Evolutionary conservation across 192 early-diverging fungal genomes (phyloP).

Genomic region (Coemansia sp.): DNA sequence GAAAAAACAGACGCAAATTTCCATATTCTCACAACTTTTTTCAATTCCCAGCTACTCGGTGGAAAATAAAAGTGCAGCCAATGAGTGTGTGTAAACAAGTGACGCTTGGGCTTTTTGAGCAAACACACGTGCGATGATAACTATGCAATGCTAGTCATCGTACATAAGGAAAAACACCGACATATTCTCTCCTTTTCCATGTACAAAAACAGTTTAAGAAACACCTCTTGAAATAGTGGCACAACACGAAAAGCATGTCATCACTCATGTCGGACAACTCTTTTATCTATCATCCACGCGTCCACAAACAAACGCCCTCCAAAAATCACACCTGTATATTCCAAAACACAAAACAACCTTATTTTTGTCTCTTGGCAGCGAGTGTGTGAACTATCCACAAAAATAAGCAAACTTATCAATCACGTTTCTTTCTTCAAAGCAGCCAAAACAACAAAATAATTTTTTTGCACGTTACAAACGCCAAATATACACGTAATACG

Average conservation of each 20-base stretch:
- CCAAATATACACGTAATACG: conserved; percentile 1
- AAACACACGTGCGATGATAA: background rate
- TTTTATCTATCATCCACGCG: conserved; percentile 15
- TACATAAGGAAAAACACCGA: too few relatives aligned
- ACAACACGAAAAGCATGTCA: background rate
- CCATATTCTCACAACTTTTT: too few relatives aligned
- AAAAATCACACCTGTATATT: too few relatives aligned
- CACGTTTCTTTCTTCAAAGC: background rate
- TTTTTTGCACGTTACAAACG: background rate
- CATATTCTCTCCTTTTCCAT: too few relatives aligned
- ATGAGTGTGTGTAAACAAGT: background rate
- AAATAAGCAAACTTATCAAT: conserved; percentile 12
- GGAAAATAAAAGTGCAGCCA: background rate
- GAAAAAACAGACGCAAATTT: too few relatives aligned
- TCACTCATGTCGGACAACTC: background rate
- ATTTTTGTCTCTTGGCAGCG: background rate
- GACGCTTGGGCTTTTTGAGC: background rate
- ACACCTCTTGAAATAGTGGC: background rate
- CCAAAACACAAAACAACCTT: background rate
- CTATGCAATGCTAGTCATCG: background rate
- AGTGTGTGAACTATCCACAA: background rate
- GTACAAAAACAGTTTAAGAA: background rate
- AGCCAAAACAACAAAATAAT: background rate
- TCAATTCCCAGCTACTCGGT: too few relatives aligned
- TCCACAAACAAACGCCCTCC: background rate